Base-by-base conservation (phyloP, 2,329 filamentous ascomycete genomes). In the Xylariaceae sp. region DNA sequence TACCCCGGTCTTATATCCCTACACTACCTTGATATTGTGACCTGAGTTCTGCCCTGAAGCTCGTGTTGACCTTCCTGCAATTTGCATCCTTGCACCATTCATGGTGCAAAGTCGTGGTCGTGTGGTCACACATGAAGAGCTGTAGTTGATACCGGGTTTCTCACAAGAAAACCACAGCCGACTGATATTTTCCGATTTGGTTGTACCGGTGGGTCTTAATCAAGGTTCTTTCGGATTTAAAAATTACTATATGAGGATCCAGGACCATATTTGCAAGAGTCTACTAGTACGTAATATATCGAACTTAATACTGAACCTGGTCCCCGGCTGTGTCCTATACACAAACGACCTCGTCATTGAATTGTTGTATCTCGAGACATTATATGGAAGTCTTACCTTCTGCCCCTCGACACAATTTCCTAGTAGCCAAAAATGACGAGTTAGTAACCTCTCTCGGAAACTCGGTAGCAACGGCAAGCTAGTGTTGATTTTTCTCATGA, bases 111-210 rank as follows among this genome's bases (percentile, higher is more conserved):
- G n/a, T n/a, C n/a, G n/a, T n/a, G n/a, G n/a, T n/a, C n/a, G n/a
- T n/a, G n/a, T n/a, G n/a, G n/a, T n/a, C n/a, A n/a, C n/a, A n/a
- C n/a, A n/a, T n/a, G n/a, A n/a, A n/a, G n/a, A n/a, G n/a, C n/a
- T n/a, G n/a, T n/a, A n/a, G n/a, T n/a, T n/a, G n/a, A n/a, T 39
- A 29, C 43, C 41, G 6, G 54, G 29, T 57, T 52, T 34, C 16
- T 41, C 17, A 40, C 40, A n/a, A 48, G 23, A 45, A 5, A n/a
- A 28, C 5, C n/a, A n/a, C n/a, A n/a, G n/a, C n/a, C n/a, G n/a
- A 16, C 8, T 33, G 19, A 51, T 50, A 56, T 52, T 51, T 46
- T 45, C 53, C 53, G 47, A 56, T 45, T 46, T n/a, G 45, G 51
- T n/a, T 34, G 36, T 37, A 11, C 17, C n/a, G n/a, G n/a, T n/a